These are phyloP conservation scores for Podosphaera fusca DNA, from an alignment of 2,329 filamentous ascomycete genomes.

Conservation along the genomic window DNA sequence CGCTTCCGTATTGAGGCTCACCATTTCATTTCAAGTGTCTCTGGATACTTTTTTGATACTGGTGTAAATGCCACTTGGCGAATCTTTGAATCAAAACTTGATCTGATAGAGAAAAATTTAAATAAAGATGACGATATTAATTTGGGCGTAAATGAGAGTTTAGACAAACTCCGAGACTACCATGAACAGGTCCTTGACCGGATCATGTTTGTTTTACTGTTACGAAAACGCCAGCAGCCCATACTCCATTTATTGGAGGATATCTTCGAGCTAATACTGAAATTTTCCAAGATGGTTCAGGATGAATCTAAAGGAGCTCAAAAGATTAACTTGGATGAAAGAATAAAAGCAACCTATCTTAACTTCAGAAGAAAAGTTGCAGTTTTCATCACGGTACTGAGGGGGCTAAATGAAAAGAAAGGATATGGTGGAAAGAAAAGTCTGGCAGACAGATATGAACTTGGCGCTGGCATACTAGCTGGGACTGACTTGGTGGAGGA, in stretches of 20 bases:
- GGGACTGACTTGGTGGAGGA: constrained; percentile 21
- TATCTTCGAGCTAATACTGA: constrained; percentile 49
- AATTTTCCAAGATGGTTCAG: constrained; percentile 34
- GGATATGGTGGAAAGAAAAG: constrained; percentile 15
- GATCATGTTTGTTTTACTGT: constrained; percentile 49
- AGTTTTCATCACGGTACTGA: constrained; percentile 52
- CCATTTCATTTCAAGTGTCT: constrained; percentile 52
- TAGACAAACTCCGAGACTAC: constrained; percentile 41
- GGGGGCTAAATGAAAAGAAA: constrained; percentile 40
- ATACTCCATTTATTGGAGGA: constrained; percentile 52
- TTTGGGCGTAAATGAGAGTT: constrained; percentile 29
- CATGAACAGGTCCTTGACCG: constrained; percentile 54
- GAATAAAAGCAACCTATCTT: constrained; percentile 31
- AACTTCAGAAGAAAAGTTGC: constrained; percentile 48
- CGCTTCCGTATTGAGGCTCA: constrained; percentile 56
- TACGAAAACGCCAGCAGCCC: constrained; percentile 52
- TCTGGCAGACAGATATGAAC: constrained; percentile 10
- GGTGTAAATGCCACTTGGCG: constrained; percentile 55
- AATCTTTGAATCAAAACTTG: constrained; percentile 41
- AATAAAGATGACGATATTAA: constrained; percentile 18
- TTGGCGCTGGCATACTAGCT: constrained; percentile 16
- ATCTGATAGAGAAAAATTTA: constrained; percentile 35
- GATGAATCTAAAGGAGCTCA: constrained; percentile 12
- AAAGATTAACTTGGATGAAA: constrained; percentile 12
- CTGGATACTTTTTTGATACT: constrained; percentile 58